phyloP scores from a whole-genome alignment of 2,329 filamentous ascomycete genomes.

The Taxawa tesnikishii region DNA sequence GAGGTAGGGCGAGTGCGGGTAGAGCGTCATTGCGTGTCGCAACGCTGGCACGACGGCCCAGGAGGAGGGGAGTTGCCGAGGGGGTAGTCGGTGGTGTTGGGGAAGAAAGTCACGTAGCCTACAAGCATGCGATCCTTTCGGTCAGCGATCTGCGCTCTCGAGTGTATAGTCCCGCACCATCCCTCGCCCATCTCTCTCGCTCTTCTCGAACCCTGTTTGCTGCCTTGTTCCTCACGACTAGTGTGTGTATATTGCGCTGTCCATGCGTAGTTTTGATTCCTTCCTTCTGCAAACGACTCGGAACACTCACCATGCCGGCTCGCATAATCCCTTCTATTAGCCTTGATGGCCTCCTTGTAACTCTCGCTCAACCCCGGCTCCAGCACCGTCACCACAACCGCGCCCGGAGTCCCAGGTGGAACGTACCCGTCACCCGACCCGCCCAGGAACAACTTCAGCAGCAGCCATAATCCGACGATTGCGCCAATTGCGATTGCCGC shows the following conservation, averaged over 20 bases:
- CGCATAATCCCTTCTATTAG: constrained; percentile 79
- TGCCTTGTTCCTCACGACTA: no score
- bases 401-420: constrained; percentile 36
- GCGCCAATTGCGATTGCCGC: constrained; percentile 43
- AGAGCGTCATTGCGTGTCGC: constrained; percentile 74
- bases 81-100: constrained; percentile 64
- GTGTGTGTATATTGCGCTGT: no score
- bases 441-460: constrained; percentile 33
- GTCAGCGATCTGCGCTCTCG: no score
- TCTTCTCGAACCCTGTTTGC: no score
- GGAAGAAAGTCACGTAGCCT: constrained; percentile 84
- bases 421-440: constrained; percentile 2
- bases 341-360: constrained; percentile 62
- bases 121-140: no score
- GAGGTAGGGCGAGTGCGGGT: constrained; percentile 65
- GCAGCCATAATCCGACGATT: constrained; percentile 48
- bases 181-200: no score
- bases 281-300: no score
- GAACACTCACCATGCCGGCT: constrained; percentile 76
- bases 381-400: constrained; percentile 76
- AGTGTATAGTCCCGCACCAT: no score
- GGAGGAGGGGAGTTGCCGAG: constrained; percentile 45
- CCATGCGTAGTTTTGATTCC: no score
- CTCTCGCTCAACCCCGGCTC: constrained; percentile 54
- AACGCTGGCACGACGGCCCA: constrained; percentile 77